A percentile compares a stretch with the other conserved stretches of the same genome.
Conservation (phyloP, 805 yeast species). For the Sugiyamaella qingdaonensis region DNA sequence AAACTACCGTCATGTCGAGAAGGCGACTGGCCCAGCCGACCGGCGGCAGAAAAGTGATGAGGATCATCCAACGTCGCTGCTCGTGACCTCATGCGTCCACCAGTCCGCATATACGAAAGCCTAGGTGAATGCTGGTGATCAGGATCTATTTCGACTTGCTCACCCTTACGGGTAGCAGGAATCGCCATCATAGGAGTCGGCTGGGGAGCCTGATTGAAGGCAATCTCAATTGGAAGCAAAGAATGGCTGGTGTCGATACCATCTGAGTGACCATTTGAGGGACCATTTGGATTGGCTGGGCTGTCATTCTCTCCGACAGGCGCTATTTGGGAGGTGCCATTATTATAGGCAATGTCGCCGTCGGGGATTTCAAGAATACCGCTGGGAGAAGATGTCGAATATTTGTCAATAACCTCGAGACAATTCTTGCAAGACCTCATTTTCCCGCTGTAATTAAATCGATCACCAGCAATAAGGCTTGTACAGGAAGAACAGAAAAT, state of each 20-base stretch:
- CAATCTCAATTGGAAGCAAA: slow-evolving; percentile 21
- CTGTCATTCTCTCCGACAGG: slow-evolving; percentile 3
- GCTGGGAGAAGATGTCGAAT: slow-evolving; percentile 31
- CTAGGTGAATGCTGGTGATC: slow-evolving; percentile 3
- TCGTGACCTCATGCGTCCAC: slow-evolving; percentile 11
- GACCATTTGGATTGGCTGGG: slow-evolving; percentile 17
- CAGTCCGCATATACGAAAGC: neutral
- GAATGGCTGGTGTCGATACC: neutral
- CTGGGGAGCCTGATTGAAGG: slow-evolving; percentile 33
- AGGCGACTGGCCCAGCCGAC: neutral
- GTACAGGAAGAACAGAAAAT: slow-evolving; percentile 88
- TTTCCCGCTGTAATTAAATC: slow-evolving; percentile 60
- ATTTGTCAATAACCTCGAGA: slow-evolving; percentile 54
- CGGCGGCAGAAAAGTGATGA: neutral
- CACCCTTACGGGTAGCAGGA: slow-evolving; percentile 77
- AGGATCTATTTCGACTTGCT: slow-evolving; percentile 61
- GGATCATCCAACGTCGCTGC: slow-evolving; percentile 18
- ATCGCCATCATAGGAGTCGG: slow-evolving; percentile 74
- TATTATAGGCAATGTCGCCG: neutral
- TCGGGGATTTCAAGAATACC: neutral
- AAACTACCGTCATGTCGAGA: neutral
- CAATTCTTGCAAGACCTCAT: slow-evolving; percentile 78
- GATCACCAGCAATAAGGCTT: slow-evolving; percentile 59
- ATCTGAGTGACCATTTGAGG: no score
- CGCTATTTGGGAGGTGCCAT: neutral